Base-by-base conservation (phyloP, 306 rosid genomes). In the Fragaria nilgerrensis region DNA sequence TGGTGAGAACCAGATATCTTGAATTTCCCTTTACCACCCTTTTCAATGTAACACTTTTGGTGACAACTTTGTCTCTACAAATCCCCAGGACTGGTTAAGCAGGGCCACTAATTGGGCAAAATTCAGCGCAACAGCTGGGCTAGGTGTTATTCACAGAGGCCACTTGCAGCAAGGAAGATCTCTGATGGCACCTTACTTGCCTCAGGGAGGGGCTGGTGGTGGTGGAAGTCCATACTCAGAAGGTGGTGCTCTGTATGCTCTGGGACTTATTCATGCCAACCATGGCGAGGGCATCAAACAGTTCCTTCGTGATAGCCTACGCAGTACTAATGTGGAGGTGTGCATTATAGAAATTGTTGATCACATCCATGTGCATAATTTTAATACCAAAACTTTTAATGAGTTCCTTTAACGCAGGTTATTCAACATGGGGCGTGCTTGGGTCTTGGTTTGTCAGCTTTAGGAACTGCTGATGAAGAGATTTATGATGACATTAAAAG, bases 31-130 rank as follows among this genome's bases (percentile, higher is more conserved):
- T 68, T 36, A 45, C 50, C 75, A 50, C 37, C 48, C n/a, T 74
- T 72, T 79, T 25, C 39, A 47, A 16, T 68, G 19, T 43, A 23
- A 48, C 17, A 70, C 81, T 34, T 55, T 75, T 80, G 75, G 50
- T 73, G 62, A 78, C 66, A 25, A 25, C 68, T 66, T 29, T 53
- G 39, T 50, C 41, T 77, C 64, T 32, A 78, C 58, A 49, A 84
- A 74, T 82, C 70, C 52, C 55, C 86, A 95, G 97, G 98, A 92
- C 75, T 95, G 97, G 97, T 80, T 95, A 86, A 95, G 98, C 92
- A 90, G 98, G 82, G 98, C 98, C 39, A 95, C 96, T 73, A 95
- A 95, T 79, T 95, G 98, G 98, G 98, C 97, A 5, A 95, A 95
- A 75, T 95, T 95, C 82, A 95, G 98, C 81, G 98, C 98, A 49